Base-by-base conservation (phyloP, 169 alveolate genomes). In the Eimeria acervulina region DNA sequence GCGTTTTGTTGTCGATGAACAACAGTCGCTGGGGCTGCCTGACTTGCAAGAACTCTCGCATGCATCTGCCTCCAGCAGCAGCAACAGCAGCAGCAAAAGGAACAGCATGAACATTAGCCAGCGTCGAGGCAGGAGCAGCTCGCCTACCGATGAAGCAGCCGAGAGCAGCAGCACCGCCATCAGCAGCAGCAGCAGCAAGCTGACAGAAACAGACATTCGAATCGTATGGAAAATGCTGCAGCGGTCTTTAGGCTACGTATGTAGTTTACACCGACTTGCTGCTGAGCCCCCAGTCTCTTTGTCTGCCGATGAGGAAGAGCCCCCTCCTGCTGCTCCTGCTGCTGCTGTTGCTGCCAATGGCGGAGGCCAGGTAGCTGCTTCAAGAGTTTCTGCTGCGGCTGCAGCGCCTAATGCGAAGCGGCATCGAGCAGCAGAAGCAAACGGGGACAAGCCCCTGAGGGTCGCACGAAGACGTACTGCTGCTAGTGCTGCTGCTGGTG, bases 211-310 rank as follows among this genome's bases (percentile, higher is more conserved):
- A 3, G 94, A 88, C 85, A 52, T 31, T 6, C 36, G 68, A 5
- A 31, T 88, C 7, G 47, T 88, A 26, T 47, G 70, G 68, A 88
- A 88, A 63, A 88, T 88, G 94, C 52, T 66, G 70, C 94, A 88
- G 84, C 61, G 94, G 28, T 63, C 94, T 31, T 40, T 63, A 23
- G 94, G 94, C 85, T 88, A 88, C 84, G 94, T 88, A n/a, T 61
- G 85, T 38, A 42, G 72, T 66, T 40, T 88, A 40, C 52, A 40
- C 68, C 83, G 72, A 28, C 63, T 88, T 26, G 83, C 55, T 13
- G 93, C 81, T 0, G 78, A 59, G 84, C 47, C 47, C 52, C 44
- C 42, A 28, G 84, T 38, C 84, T 31, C 40, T 36, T 1, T 36
- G 47, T 23, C 84, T 17, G 1, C 84, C 23, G 40, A 28, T 28